These are phyloP conservation scores for Fusarium musae DNA, from an alignment of 2,329 filamentous ascomycete species.

Conservation along the genomic window DNA sequence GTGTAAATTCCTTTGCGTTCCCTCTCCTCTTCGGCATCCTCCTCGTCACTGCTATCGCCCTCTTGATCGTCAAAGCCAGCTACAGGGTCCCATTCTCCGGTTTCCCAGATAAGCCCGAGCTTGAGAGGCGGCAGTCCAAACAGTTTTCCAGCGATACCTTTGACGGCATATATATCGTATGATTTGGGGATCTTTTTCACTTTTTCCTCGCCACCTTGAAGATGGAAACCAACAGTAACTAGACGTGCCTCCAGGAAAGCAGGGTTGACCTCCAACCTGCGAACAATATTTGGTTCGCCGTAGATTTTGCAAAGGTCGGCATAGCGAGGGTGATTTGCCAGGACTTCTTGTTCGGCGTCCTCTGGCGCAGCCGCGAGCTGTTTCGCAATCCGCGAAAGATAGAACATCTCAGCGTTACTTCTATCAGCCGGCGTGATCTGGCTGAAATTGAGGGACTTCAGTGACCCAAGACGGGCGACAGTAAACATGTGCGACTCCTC, in stretches of 20 bases:
- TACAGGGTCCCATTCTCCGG: slow-evolving; percentile 88
- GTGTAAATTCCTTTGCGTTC: slow-evolving; percentile 30
- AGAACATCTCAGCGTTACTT: slow-evolving; percentile 91
- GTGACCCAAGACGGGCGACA: slow-evolving; percentile 75
- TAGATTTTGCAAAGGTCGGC: slow-evolving; percentile 78
- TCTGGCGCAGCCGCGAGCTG: slow-evolving; percentile 73
- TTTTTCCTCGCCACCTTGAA: slow-evolving; percentile 42
- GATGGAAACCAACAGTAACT: slow-evolving; percentile 69
- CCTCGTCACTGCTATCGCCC: slow-evolving; percentile 64
- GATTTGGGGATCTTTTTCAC: slow-evolving; percentile 74
- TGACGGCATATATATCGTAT: slow-evolving; percentile 83
- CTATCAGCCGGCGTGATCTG: slow-evolving; percentile 78
- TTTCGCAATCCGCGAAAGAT: slow-evolving; percentile 83
- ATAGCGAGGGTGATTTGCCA: slow-evolving; percentile 77
- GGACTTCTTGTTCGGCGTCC: slow-evolving; percentile 63
- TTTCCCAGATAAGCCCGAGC: slow-evolving; percentile 84
- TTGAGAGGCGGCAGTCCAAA: slow-evolving; percentile 73
- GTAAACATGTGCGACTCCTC: slow-evolving; percentile 93
- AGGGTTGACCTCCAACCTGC: slow-evolving; percentile 71
- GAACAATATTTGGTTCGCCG: slow-evolving; percentile 73
- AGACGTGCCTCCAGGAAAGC: slow-evolving; percentile 85
- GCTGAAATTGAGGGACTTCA: slow-evolving; percentile 79
- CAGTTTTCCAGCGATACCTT: slow-evolving; percentile 79
- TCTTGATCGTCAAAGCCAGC: slow-evolving; percentile 70
- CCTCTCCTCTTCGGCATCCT: slow-evolving; percentile 54